Conservation (phyloP, 306 rosid species). For the Sindora glabra region DNA sequence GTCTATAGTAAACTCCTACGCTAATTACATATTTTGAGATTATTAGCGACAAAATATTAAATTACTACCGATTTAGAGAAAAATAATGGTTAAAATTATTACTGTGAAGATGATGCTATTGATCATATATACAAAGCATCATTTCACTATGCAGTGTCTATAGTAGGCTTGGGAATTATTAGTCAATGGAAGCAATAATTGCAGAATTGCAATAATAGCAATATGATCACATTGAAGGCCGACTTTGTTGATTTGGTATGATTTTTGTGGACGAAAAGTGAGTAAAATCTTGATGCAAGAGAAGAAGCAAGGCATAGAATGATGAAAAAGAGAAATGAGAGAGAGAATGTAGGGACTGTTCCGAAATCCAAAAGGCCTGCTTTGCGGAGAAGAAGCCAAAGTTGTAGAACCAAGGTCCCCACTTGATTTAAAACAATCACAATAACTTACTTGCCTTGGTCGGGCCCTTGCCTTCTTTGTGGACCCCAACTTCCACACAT, state of each 20-base stretch:
- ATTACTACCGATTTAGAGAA: too few species aligned
- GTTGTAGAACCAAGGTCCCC: slow-evolving; percentile 35
- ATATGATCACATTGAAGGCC: slow-evolving; percentile 47
- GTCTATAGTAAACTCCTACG: too few species aligned
- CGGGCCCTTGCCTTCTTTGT: slow-evolving; percentile 9
- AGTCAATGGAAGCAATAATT: slow-evolving; percentile 8
- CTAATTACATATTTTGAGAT: too few species aligned
- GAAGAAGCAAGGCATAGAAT: slow-evolving; percentile 24
- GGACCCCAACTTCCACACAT: slow-evolving; percentile 12
- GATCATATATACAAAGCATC: too few species aligned
- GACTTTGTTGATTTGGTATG: slow-evolving; percentile 32
- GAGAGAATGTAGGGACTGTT: slow-evolving; percentile 10
- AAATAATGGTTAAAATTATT: too few species aligned
- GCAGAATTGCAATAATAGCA: slow-evolving; percentile 24
- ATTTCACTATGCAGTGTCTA: too few species aligned
- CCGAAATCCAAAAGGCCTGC: slow-evolving; percentile 49
- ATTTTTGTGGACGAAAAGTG: slow-evolving; percentile 24
- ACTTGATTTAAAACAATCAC: slow-evolving; percentile 40
- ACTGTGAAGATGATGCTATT: too few species aligned
- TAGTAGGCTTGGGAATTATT: not conserved
- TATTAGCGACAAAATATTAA: too few species aligned
- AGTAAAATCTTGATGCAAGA: slow-evolving; percentile 26
- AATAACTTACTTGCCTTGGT: slow-evolving; percentile 23
- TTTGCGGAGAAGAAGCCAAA: slow-evolving; percentile 66
- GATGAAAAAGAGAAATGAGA: slow-evolving; percentile 21